phyloP scores from a whole-genome alignment of 495 filamentous ascomycete species.

The Aspergillus baeticus region DNA sequence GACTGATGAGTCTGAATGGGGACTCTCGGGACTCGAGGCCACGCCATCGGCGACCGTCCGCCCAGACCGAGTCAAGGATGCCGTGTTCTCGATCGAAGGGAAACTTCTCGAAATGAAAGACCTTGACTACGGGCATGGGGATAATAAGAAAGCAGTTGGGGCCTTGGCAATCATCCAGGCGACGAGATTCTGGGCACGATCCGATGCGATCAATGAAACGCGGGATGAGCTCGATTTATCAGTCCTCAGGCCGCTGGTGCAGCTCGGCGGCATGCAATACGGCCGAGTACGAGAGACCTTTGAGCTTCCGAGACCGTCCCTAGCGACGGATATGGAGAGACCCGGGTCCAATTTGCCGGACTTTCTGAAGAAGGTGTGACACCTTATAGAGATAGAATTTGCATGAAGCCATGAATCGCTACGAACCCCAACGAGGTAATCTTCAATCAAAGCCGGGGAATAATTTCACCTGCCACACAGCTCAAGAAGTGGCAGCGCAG shows the following conservation, averaged over 20 bases:
- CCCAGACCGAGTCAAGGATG: slow-evolving; percentile 67
- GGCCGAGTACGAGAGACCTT: slow-evolving; percentile 59
- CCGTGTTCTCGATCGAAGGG: slow-evolving; percentile 76
- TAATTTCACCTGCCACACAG: too few relatives aligned
- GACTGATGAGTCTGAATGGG: slow-evolving; percentile 75
- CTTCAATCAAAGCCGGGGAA: too few relatives aligned
- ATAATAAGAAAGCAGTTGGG: slow-evolving; percentile 56
- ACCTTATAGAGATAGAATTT: too few relatives aligned
- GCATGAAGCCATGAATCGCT: too few relatives aligned
- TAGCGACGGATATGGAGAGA: slow-evolving; percentile 46
- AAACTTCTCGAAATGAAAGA: slow-evolving; percentile 69
- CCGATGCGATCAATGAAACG: slow-evolving; percentile 75
- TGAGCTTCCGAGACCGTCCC: slow-evolving; percentile 70
- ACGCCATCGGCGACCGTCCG: slow-evolving; percentile 57
- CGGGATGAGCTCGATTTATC: slow-evolving; percentile 68
- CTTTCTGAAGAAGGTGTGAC: too few relatives aligned
- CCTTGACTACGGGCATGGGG: slow-evolving; percentile 63
- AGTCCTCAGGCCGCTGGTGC: slow-evolving; percentile 64
- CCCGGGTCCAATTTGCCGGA: too few relatives aligned
- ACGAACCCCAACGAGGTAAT: too few relatives aligned
- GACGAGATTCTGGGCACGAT: slow-evolving; percentile 75
- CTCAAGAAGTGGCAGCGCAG: too few relatives aligned
- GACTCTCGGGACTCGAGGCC: slow-evolving; percentile 68
- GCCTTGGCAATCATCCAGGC: slow-evolving; percentile 79
- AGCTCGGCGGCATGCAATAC: slow-evolving; percentile 81